These are phyloP conservation scores for Musa troglodytarum DNA, from an alignment of 176 grass and related monocot genomes.

Conservation along the genomic window DNA sequence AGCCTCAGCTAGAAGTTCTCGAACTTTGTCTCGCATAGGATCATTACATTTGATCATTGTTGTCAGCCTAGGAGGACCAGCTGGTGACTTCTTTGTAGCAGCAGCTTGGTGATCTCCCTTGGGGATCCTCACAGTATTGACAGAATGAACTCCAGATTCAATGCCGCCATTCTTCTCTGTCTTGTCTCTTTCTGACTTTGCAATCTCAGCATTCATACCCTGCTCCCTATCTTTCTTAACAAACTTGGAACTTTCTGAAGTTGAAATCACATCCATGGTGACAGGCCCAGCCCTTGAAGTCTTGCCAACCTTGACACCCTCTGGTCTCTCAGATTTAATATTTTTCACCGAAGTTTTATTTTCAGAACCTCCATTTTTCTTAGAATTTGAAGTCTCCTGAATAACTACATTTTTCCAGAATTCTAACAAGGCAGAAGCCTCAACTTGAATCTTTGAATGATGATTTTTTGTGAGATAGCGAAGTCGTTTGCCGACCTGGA, in stretches of 20 bases:
- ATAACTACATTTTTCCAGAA: constrained; percentile 8
- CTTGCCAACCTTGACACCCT: neutral
- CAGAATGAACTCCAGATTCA: neutral
- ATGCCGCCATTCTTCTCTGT: neutral
- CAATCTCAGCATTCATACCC: neutral
- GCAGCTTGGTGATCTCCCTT: constrained; percentile 1
- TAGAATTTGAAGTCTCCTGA: constrained; percentile 10
- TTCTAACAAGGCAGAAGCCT: constrained; percentile 5
- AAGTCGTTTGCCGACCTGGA: constrained; percentile 1
- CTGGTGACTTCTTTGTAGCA: neutral
- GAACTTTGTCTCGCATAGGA: neutral
- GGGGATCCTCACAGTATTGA: neutral
- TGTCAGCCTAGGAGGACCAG: neutral
- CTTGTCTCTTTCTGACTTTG: neutral
- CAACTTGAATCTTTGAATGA: constrained; percentile 15
- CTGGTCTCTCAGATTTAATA: neutral
- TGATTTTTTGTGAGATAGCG: neutral
- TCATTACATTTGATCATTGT: constrained; percentile 4
- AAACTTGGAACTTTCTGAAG: neutral
- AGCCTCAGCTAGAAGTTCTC: constrained; percentile 8
- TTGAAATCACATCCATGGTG: neutral
- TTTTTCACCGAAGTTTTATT: neutral
- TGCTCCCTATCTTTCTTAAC: neutral
- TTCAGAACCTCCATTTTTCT: constrained; percentile 2
- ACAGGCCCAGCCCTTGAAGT: neutral